Evolutionary conservation across 495 filamentous ascomycete genomes (phyloP).

Genomic region (Podospora australis): DNA sequence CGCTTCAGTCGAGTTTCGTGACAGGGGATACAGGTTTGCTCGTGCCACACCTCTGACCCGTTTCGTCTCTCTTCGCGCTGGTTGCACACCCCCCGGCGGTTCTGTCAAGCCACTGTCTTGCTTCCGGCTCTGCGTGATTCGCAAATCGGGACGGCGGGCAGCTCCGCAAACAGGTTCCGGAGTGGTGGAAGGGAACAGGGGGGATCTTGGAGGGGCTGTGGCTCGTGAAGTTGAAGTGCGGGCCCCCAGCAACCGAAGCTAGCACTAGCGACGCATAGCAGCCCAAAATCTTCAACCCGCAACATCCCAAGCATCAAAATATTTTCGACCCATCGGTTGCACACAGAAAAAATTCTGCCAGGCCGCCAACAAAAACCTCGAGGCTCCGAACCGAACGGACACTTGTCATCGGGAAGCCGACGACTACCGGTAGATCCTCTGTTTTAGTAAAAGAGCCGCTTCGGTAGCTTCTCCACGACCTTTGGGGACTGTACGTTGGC

Average conservation of each 20-base stretch:
- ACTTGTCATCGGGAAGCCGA: background rate
- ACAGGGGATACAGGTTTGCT: constrained; percentile 3
- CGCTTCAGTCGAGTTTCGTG: constrained; percentile 29
- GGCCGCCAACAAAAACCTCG: constrained; percentile 2
- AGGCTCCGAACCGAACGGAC: too few species aligned
- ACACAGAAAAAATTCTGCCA: constrained; percentile 10
- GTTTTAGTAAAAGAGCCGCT: constrained; percentile 1
- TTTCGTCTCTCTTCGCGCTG: constrained; percentile 1
- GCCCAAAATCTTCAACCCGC: constrained; percentile 23
- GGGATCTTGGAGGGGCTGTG: background rate
- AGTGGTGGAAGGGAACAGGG: constrained; percentile 1
- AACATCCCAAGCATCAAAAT: constrained; percentile 14
- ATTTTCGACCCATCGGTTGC: constrained; percentile 8
- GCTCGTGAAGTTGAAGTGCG: background rate
- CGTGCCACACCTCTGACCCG: constrained; percentile 15
- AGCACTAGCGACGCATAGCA: constrained; percentile 15
- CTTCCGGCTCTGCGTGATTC: too few species aligned
- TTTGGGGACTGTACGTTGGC: too few species aligned
- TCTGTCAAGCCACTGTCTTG: constrained; percentile 3
- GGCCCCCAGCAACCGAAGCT: constrained; percentile 10
- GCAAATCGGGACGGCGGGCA: constrained; percentile 16
- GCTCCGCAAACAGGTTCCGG: constrained; percentile 15
- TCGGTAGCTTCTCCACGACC: constrained; percentile 3
- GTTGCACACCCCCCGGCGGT: constrained; percentile 8
- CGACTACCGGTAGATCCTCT: background rate